Base-by-base conservation (phyloP, 1,284 basidiomycete species). In the Cutaneotrichosporon cavernicola region DNA sequence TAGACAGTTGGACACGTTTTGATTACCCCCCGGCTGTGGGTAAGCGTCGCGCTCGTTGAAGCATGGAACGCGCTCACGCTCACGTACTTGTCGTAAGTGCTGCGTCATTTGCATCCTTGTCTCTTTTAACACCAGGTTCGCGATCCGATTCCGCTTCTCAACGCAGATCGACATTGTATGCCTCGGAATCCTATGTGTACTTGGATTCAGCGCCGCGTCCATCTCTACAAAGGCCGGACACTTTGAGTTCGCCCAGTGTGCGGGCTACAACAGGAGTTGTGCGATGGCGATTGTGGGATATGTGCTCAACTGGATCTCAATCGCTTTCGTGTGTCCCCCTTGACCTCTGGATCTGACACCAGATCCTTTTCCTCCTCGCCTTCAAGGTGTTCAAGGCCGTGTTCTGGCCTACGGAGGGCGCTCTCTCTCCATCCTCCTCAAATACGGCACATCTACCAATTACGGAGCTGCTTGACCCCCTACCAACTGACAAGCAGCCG, bases 281-380 rank as follows among this genome's bases (percentile, higher is more conserved):
- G 36, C 53, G 34, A 36, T 36, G 34, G 53, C 14, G 8, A 36
- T 21, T 10, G 36, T 34, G 16, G 53, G 53, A 14, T 34, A 36
- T 22, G 36, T 40, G 53, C 34, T 56, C 18, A 56, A 38, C 21
- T 56, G 53, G 53, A 21, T 56, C 53, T 38, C 36, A 22, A n/a
- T 36, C 13, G 9, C 21, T 10, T 56, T 40, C 31, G 53, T 56
- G 53, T 40, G 53, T 56, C 18, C 14, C 6, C 52, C 14, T 18
- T 26, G 11, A 31, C 26, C 50, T 6, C 26, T 30, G 14, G 9
- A 8, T 14, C 26, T 52, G 16, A 32, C 50, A 36, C 14, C 52
- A 56, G 53, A 18, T 56, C 21, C 10, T 56, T 14, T n/a, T 9
- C 13, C 36, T 56, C 34, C 36, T 38, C 11, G 31, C 36, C 18